phyloP scores from a whole-genome alignment of 495 filamentous ascomycete species.

The Cercophora newfieldiana region DNA sequence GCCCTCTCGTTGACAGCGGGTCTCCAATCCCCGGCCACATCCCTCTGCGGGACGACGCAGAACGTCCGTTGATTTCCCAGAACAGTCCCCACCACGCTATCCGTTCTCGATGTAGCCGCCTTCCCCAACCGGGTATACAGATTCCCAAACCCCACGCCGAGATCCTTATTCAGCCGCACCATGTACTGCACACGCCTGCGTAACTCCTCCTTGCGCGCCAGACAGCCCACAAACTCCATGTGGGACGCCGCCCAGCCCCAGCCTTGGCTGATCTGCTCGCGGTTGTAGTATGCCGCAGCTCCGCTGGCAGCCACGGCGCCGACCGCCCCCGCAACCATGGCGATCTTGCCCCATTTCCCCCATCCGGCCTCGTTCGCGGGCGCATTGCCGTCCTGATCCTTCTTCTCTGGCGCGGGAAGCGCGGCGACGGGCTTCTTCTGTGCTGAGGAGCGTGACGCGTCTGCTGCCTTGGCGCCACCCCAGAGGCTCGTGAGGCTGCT shows the following conservation, averaged over 20 bases:
- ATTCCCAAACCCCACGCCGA: constrained; percentile 70
- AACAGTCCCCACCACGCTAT: constrained; percentile 51
- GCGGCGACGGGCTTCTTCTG: constrained; percentile 28
- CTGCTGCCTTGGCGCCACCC: constrained; percentile 44
- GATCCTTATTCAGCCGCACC: constrained; percentile 53
- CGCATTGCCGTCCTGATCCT: constrained; percentile 29
- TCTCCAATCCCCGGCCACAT: constrained; percentile 56
- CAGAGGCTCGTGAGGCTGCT: constrained; percentile 61
- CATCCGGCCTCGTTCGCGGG: constrained; percentile 43
- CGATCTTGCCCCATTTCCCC: constrained; percentile 76
- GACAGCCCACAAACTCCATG: constrained; percentile 91
- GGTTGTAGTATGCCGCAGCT: constrained; percentile 80
- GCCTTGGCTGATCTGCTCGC: constrained; percentile 70
- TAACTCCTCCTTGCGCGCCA: constrained; percentile 76
- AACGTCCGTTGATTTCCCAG: constrained; percentile 72
- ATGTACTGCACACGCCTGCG: constrained; percentile 62
- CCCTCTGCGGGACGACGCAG: constrained; percentile 67
- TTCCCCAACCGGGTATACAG: constrained; percentile 81
- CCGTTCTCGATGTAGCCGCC: constrained; percentile 47
- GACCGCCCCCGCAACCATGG: constrained; percentile 78
- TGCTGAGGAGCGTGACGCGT: constrained; percentile 17
- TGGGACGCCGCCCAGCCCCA: constrained; percentile 84
- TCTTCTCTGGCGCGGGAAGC: constrained; percentile 33
- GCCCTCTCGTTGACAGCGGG: constrained; percentile 76
- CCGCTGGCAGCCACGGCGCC: constrained; percentile 82